phyloP scores from a whole-genome alignment of 331 rosid species.

The Ulmus americana region DNA sequence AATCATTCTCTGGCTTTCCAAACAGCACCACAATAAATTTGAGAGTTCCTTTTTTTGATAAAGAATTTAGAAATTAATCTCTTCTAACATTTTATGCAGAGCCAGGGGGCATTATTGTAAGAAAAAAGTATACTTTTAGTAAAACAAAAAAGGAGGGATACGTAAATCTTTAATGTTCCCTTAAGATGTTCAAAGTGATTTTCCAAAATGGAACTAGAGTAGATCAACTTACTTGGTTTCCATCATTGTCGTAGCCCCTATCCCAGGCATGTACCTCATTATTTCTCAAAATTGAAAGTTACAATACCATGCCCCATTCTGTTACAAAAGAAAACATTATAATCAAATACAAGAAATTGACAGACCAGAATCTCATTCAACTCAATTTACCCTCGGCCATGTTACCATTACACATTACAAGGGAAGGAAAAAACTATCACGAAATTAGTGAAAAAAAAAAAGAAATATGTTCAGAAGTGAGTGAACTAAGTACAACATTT shows the following conservation, averaged over 20 bases:
- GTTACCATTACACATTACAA: neutral
- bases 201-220: neutral
- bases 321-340: constrained; percentile 22
- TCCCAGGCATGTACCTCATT: constrained; percentile 95
- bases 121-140: no score
- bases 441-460: constrained; percentile 8
- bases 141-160: no score
- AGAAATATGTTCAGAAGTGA: no score
- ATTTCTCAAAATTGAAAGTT: constrained; percentile 73
- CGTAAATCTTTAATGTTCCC: no score
- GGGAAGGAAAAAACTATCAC: neutral
- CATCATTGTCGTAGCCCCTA: constrained; percentile 76
- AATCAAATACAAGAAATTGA: neutral
- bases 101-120: no score
- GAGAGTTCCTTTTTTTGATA: no score
- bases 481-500: no score
- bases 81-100: no score
- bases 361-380: neutral
- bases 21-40: no score
- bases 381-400: neutral
- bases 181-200: neutral
- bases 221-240: constrained; percentile 63
- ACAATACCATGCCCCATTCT: constrained; percentile 88
- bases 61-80: no score
- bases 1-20: no score